These are phyloP conservation scores for Wickerhamomyces pijperi DNA, from an alignment of 805 yeast genomes.

Conservation along the genomic window DNA sequence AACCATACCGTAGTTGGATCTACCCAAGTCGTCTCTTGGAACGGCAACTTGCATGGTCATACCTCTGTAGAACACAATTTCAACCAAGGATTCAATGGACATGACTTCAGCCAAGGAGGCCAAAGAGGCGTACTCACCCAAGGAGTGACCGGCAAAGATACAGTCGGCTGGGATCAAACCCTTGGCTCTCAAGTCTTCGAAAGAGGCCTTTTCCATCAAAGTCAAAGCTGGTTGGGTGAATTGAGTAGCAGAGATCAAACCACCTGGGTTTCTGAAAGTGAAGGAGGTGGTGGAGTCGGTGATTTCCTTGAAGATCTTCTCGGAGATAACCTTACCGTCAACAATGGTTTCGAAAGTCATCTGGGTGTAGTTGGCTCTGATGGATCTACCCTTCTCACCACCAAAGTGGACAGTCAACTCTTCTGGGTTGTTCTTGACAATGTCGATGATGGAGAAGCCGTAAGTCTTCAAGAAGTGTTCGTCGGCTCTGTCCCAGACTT, in stretches of 20 bases:
- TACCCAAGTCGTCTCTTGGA: slow-evolving; percentile 89
- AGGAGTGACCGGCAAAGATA: slow-evolving; percentile 97
- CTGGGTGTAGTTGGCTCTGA: slow-evolving; percentile 86
- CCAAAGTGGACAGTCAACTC: slow-evolving; percentile 95
- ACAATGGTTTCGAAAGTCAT: slow-evolving; percentile 97
- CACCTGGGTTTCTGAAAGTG: slow-evolving; percentile 88
- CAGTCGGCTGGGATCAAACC: slow-evolving; percentile 91
- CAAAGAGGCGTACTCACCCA: slow-evolving; percentile 97
- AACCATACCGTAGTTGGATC: slow-evolving; percentile 98
- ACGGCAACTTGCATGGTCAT: slow-evolving; percentile 99
- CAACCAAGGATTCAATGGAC: slow-evolving; percentile 96
- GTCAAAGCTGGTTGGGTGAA: slow-evolving; percentile 99
- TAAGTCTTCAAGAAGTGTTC: slow-evolving; percentile 83
- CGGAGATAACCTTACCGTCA: slow-evolving; percentile 75
- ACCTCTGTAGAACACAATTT: slow-evolving; percentile 98
- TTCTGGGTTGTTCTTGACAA: slow-evolving; percentile 91
- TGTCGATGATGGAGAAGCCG: slow-evolving; percentile 94
- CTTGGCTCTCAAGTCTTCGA: slow-evolving; percentile 93
- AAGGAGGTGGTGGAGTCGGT: slow-evolving; percentile 69
- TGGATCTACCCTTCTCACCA: slow-evolving; percentile 93
- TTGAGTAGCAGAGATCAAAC: slow-evolving; percentile 94
- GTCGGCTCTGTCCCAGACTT: slow-evolving; percentile 98
- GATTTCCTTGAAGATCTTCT: slow-evolving; percentile 91
- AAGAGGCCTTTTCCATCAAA: slow-evolving; percentile 97
- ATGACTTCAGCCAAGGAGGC: slow-evolving; percentile 96